Evolutionary conservation across 805 yeast genomes (phyloP), one percentile per base, ranked within the genome.

Genomic region (Ogataea sp.): DNA sequence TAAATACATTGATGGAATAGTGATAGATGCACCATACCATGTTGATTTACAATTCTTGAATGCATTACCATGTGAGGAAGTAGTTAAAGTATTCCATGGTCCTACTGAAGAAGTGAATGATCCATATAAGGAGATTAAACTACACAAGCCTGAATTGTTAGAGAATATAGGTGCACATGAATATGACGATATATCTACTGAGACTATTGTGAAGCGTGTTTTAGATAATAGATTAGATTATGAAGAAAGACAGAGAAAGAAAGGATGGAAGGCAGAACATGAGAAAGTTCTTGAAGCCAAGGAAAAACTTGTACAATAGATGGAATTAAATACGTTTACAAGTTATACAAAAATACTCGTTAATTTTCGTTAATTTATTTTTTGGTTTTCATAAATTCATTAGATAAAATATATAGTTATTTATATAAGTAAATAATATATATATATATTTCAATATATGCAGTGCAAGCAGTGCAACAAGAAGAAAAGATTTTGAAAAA

Each of bases 201-300:
- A 74, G 40, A 77, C 77, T 26, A 87, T 93, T 41, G 83, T 86
- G 17, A 65, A 74, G 38, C 71, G 98, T 20, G 94, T 93, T 6
- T 63, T 82, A 51, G 61, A 67, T 30, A 77, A 84, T 55, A 70
- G 82, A 45, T 75, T 71, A 18, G 71, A 78, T 16, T 93, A 85
- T 56, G 87, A 84, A 53, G 90, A 82, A 50, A 78, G 98, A 54
- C 97, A 93, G 62, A 68, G 75, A 40, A 78, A 79, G 44, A 90
- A 93, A 63, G 95, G 95, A 3, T 79, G 87, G 76, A 84, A 86
- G 62, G 65, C 79, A 17, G 80, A 72, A 48, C 51, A 59, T 37
- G 83, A 77, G 50, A 49, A 50, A 45, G 45, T 39, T 11, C 46
- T 66, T 40, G 52, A 56, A 39, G 38, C 31, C 16, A 41, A 40